Conservation (phyloP, 768 basidiomycete genomes). For the Boletus sp. region DNA sequence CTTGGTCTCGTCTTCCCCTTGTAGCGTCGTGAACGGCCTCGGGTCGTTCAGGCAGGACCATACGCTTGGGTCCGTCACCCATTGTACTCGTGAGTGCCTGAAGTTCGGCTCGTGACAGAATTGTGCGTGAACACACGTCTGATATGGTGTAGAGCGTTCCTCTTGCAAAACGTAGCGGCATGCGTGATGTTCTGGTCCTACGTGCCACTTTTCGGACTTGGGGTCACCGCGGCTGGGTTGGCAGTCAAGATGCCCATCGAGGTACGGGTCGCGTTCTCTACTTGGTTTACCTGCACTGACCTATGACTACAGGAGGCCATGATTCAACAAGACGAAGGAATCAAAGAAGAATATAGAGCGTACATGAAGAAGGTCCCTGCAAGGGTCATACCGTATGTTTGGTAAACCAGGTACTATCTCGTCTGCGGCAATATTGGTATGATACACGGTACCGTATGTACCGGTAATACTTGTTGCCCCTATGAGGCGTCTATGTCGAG, state of each 20-base stretch:
- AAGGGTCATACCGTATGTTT: slow-evolving; percentile 21
- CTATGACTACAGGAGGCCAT: slow-evolving; percentile 19
- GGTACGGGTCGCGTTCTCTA: slow-evolving; percentile 3
- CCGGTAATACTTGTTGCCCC: too few relatives aligned
- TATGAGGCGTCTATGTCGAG: too few relatives aligned
- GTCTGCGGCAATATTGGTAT: background rate
- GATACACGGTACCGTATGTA: too few relatives aligned
- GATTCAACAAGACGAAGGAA: slow-evolving; percentile 18
- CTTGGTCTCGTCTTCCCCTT: background rate
- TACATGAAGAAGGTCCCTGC: slow-evolving; percentile 25
- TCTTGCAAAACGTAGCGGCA: slow-evolving; percentile 12
- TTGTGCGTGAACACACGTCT: background rate
- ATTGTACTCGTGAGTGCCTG: slow-evolving; percentile 20
- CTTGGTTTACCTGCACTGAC: background rate
- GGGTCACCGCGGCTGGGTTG: slow-evolving; percentile 11
- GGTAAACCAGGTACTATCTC: background rate
- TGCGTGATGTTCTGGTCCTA: slow-evolving; percentile 27
- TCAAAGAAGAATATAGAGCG: slow-evolving; percentile 16
- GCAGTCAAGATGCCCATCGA: slow-evolving; percentile 29
- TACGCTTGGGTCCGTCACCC: slow-evolving; percentile 33
- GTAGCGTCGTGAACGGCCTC: slow-evolving; percentile 26
- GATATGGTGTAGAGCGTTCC: background rate
- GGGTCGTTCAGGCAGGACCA: slow-evolving; percentile 28
- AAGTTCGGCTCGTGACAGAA: background rate
- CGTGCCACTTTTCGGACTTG: slow-evolving; percentile 18